These are phyloP conservation scores for Agastache rugosa DNA, from an alignment of 257 asterid genomes.

Conservation along the genomic window DNA sequence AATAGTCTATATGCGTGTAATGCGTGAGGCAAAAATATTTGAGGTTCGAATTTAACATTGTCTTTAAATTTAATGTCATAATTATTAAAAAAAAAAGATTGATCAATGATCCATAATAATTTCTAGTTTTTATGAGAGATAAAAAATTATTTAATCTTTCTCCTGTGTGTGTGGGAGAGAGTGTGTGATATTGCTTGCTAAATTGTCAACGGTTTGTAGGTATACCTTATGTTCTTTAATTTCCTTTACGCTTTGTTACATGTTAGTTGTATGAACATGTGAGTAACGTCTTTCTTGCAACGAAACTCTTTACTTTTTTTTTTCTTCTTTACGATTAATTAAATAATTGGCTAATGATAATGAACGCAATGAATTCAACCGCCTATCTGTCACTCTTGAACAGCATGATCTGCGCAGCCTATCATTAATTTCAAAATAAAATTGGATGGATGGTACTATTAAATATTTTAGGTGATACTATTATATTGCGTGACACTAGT, in stretches of 20 bases:
- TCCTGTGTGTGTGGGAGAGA: too few species aligned
- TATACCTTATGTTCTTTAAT: conserved; percentile 36
- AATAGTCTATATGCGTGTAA: too few species aligned
- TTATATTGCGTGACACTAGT: conserved; percentile 32
- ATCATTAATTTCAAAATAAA: not conserved
- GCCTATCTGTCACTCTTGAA: conserved; percentile 32
- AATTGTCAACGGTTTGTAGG: conserved; percentile 58
- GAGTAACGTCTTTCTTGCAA: conserved; percentile 51
- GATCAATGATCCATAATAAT: too few species aligned
- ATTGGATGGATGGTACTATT: not conserved
- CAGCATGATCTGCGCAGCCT: conserved; percentile 46
- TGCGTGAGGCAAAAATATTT: too few species aligned
- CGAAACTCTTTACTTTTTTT: conserved; percentile 33
- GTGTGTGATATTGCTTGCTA: not conserved
- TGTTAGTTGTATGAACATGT: conserved; percentile 55
- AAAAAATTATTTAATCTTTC: too few species aligned
- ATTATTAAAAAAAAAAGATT: too few species aligned
- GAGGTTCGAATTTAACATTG: too few species aligned
- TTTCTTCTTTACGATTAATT: not conserved
- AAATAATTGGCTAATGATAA: conserved; percentile 26
- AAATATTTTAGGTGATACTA: conserved; percentile 13
- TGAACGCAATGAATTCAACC: conserved; percentile 34
- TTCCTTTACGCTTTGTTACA: conserved; percentile 42
- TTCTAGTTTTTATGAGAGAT: too few species aligned
- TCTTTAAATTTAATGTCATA: too few species aligned